These are phyloP conservation scores for Fraxinus dipetala DNA, from an alignment of 305 asterid genomes.

Conservation along the genomic window DNA sequence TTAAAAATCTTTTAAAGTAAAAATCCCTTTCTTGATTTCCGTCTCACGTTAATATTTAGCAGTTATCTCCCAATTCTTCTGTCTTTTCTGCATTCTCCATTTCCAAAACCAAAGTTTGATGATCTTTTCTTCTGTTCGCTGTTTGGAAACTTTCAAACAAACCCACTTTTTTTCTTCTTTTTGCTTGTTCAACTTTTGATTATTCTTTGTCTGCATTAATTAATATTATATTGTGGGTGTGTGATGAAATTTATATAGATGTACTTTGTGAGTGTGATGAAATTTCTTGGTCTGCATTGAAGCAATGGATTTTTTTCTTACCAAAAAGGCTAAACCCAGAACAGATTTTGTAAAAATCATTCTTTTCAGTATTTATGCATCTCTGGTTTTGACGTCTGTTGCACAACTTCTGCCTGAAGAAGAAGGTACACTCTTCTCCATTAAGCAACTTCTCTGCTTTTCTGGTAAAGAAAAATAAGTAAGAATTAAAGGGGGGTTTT, in stretches of 20 bases:
- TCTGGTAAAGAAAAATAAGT: background rate
- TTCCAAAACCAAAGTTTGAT: background rate
- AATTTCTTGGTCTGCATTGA: background rate
- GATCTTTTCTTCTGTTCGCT: background rate
- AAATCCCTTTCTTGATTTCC: background rate
- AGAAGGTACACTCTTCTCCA: conserved; percentile 38
- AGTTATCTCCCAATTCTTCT: background rate
- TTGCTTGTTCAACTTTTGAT: background rate
- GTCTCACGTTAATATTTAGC: background rate
- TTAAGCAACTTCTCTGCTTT: background rate
- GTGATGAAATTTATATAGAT: background rate
- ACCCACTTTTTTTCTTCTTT: background rate
- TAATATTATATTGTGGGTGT: background rate
- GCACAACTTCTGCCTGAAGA: conserved; percentile 52
- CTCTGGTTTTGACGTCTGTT: conserved; percentile 30
- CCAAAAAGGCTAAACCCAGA: conserved; percentile 3
- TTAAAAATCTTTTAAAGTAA: too few relatives aligned
- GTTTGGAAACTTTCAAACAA: background rate
- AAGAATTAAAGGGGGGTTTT: background rate
- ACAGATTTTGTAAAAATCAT: conserved; percentile 23
- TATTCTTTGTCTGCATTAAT: background rate
- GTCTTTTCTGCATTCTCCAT: background rate
- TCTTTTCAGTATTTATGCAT: conserved; percentile 20
- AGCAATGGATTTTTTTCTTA: conserved; percentile 21
- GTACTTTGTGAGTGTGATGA: background rate